Conservation (phyloP, 768 basidiomycete species). For the Boletus pseudo-olivaceus region DNA sequence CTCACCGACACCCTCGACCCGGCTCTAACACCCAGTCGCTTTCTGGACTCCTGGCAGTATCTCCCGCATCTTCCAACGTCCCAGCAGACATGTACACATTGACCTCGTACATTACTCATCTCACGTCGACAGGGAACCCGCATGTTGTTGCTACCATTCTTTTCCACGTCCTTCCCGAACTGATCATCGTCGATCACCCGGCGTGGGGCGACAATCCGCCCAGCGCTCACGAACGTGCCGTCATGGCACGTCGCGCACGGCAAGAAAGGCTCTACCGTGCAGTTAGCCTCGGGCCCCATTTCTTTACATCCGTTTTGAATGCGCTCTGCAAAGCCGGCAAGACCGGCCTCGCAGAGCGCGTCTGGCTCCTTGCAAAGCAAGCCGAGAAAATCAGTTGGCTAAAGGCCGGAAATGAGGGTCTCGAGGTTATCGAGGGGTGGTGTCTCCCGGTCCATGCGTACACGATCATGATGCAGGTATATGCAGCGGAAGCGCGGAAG, state of each 20-base stretch:
- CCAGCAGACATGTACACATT: conserved; percentile 46
- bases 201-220: conserved; percentile 33
- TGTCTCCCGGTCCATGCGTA: conserved; percentile 62
- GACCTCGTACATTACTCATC: conserved; percentile 48
- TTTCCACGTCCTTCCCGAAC: conserved; percentile 55
- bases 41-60: conserved; percentile 10
- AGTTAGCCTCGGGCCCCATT: conserved; percentile 52
- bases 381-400: conserved; percentile 57
- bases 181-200: conserved; percentile 39
- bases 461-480: conserved; percentile 67
- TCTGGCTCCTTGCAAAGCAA: conserved; percentile 60
- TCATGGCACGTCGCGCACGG: conserved; percentile 23
- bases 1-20: not conserved
- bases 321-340: conserved; percentile 55
- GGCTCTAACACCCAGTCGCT: conserved; percentile 2
- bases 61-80: conserved; percentile 15
- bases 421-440: conserved; percentile 48
- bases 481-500: conserved; percentile 43
- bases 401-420: conserved; percentile 15
- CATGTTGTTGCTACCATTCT: conserved; percentile 44
- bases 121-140: conserved; percentile 48
- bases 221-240: conserved; percentile 22
- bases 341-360: conserved; percentile 53
- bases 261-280: conserved; percentile 39
- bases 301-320: conserved; percentile 58